phyloP scores from a whole-genome alignment of 1,139 yeast species.

The Zygosaccharomyces sapae region DNA sequence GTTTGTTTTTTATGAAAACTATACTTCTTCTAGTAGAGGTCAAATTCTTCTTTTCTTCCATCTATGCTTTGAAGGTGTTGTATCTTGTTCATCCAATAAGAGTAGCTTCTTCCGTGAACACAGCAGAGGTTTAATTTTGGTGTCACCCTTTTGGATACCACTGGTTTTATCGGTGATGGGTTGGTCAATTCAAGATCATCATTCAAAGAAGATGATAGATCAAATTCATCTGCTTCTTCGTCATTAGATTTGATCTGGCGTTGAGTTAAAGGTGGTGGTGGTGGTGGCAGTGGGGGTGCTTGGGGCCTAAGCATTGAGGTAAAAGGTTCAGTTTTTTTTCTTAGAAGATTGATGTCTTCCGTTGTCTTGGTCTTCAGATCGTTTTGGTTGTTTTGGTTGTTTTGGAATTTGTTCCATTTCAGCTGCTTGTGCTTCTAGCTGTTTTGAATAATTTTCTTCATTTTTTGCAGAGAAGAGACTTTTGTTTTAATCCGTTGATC shows the following conservation, averaged over 20 bases:
- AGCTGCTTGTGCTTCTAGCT: conserved; percentile 1
- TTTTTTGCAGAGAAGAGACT: conserved; percentile 11
- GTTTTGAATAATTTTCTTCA: conserved; percentile 5
- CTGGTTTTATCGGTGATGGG: conserved; percentile 30
- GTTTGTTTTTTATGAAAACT: not conserved
- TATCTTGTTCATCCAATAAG: conserved; percentile 23
- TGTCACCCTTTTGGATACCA: conserved; percentile 16
- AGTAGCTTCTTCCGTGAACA: conserved; percentile 24
- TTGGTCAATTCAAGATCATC: conserved; percentile 34
- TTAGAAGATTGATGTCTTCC: conserved; percentile 1
- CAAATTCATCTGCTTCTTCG: conserved; percentile 27
- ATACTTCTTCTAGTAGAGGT: conserved; percentile 4
- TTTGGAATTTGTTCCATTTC: conserved; percentile 3
- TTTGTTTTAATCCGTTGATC: conserved; percentile 18
- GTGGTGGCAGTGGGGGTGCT: not conserved
- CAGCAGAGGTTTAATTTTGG: conserved; percentile 14
- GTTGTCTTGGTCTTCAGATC: not conserved
- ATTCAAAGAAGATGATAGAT: conserved; percentile 31
- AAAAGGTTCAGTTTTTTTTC: conserved; percentile 1
- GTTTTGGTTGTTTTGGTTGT: conserved; percentile 12
- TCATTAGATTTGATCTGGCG: not conserved
- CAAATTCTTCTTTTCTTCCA: conserved; percentile 19
- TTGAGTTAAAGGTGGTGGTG: not conserved
- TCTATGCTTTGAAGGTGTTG: conserved; percentile 10
- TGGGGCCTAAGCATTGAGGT: not conserved